Conservation (phyloP, 2,329 filamentous ascomycete species). For the Fusarium subglutinans region DNA sequence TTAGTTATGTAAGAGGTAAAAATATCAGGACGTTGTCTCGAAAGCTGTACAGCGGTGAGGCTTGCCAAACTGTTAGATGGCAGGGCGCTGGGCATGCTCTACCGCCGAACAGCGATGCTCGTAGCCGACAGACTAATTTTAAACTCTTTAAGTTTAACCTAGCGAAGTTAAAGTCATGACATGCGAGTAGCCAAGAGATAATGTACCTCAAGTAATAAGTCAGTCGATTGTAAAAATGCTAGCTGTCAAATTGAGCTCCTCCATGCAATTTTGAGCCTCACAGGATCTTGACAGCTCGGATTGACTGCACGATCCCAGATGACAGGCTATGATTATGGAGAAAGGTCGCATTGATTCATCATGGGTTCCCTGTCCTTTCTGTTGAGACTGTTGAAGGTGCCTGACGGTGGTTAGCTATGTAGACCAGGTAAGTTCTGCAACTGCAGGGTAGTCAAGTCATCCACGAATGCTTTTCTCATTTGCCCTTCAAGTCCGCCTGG, state of each 20-base stretch:
- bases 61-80: too few relatives aligned
- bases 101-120: not conserved
- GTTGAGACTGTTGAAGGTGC: not conserved
- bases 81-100: too few relatives aligned
- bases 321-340: not conserved
- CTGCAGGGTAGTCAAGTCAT: too few relatives aligned
- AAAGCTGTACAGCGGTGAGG: too few relatives aligned
- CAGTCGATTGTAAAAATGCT: too few relatives aligned
- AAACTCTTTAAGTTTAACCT: too few relatives aligned
- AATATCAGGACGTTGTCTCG: not conserved
- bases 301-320: not conserved
- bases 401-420: not conserved
- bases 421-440: too few relatives aligned
- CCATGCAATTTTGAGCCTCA: not conserved
- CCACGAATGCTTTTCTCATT: too few relatives aligned
- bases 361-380: not conserved
- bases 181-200: accelerated
- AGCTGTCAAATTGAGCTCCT: accelerated
- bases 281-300: not conserved
- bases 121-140: not conserved
- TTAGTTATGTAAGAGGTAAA: too few relatives aligned
- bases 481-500: too few relatives aligned
- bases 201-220: too few relatives aligned
- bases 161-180: too few relatives aligned
- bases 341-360: not conserved